A percentile compares a stretch with the other conserved stretches of the same genome.
Conservation (phyloP, 2,329 filamentous ascomycete species). For the Esteya vermicola region DNA sequence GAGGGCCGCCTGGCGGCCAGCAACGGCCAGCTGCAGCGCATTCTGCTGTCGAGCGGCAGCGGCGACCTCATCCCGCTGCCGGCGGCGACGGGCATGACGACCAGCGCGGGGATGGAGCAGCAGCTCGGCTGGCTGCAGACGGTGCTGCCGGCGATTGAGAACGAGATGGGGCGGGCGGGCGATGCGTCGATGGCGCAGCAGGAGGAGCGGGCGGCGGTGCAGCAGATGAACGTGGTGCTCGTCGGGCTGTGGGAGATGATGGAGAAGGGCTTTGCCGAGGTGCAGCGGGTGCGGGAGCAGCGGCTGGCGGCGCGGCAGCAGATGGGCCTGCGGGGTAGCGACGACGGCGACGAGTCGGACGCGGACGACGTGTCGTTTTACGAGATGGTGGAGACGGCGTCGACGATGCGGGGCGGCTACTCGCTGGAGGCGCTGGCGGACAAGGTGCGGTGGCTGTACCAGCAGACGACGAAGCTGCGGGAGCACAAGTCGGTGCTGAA, state of each 20-base stretch:
- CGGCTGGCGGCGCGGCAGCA: slow-evolving; percentile 37
- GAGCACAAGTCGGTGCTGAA: slow-evolving; percentile 84
- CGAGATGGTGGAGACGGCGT: slow-evolving; percentile 52
- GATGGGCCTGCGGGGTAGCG: slow-evolving; percentile 43
- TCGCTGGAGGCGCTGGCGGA: slow-evolving; percentile 62
- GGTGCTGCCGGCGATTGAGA: slow-evolving; percentile 36
- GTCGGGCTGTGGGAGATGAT: slow-evolving; percentile 44
- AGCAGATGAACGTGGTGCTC: slow-evolving; percentile 43
- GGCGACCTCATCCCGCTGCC: slow-evolving; percentile 38
- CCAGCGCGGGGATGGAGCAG: slow-evolving; percentile 43
- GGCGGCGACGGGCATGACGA: slow-evolving; percentile 34
- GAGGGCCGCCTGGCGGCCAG: slow-evolving; percentile 44
- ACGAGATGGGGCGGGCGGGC: slow-evolving; percentile 23
- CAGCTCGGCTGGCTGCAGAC: slow-evolving; percentile 58
- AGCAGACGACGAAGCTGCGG: slow-evolving; percentile 60
- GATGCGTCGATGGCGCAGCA: slow-evolving; percentile 17
- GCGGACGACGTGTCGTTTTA: slow-evolving; percentile 40
- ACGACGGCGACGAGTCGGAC: slow-evolving; percentile 44
- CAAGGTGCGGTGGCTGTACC: slow-evolving; percentile 67
- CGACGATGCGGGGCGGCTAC: slow-evolving; percentile 46
- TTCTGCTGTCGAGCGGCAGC: slow-evolving; percentile 26
- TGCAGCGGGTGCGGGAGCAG: slow-evolving; percentile 38
- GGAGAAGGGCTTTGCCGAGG: slow-evolving; percentile 38
- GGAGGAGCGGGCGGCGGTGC: slow-evolving; percentile 24
- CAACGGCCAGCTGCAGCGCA: slow-evolving; percentile 48